These are phyloP conservation scores for Themeda triandra DNA, from an alignment of 176 grass and related monocot genomes.

Conservation along the genomic window DNA sequence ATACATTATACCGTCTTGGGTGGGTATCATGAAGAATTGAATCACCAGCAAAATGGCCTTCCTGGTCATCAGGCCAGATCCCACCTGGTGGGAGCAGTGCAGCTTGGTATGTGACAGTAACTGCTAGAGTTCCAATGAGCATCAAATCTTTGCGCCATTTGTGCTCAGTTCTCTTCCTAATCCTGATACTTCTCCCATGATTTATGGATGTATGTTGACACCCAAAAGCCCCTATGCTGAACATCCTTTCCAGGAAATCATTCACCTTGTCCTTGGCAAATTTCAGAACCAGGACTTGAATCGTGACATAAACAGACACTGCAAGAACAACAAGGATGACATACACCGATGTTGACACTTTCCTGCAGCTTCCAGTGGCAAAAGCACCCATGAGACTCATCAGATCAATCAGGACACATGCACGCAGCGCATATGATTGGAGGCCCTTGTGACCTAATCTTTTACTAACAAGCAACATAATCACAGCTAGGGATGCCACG, in stretches of 20 bases:
- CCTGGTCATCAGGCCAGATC: background rate
- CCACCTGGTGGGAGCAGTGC: background rate
- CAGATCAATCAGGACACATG: conserved; percentile 17
- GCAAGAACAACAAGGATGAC: conserved; percentile 24
- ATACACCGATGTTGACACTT: conserved; percentile 11
- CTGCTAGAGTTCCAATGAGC: too few species aligned
- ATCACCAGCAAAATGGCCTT: background rate
- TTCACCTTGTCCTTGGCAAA: background rate
- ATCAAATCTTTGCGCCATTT: background rate
- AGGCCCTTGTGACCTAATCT: conserved; percentile 25
- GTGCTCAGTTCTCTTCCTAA: background rate
- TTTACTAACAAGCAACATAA: conserved; percentile 38
- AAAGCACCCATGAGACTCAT: conserved; percentile 42
- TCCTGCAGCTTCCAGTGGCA: conserved; percentile 31
- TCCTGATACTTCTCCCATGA: background rate
- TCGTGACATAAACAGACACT: conserved; percentile 27
- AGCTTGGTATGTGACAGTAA: background rate
- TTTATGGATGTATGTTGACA: background rate
- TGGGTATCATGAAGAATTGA: background rate
- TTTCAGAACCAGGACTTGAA: conserved; percentile 21
- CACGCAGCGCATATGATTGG: background rate
- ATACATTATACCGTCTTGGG: background rate
- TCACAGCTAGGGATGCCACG: conserved; percentile 32
- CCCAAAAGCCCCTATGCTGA: background rate
- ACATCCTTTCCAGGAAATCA: background rate